These are phyloP conservation scores for Diphasiastrum complanatum DNA, from an alignment of 83 land plant species.

Conservation along the genomic window DNA sequence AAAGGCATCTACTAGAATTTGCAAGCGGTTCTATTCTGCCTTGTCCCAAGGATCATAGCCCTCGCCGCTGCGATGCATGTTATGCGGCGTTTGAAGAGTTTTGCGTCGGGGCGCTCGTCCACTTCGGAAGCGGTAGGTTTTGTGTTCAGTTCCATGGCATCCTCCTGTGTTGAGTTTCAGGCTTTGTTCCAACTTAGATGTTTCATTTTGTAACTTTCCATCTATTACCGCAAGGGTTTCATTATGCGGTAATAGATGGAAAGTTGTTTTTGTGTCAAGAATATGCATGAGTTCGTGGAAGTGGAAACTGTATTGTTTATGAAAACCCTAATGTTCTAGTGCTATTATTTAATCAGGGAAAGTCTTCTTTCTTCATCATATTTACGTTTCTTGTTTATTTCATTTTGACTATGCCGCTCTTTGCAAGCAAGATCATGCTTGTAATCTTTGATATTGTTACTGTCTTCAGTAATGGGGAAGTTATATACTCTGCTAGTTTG, in stretches of 20 bases:
- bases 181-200: neutral
- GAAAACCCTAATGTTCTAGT: too few relatives aligned
- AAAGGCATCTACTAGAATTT: too few relatives aligned
- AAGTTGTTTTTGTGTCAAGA: neutral
- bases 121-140: neutral
- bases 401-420: neutral
- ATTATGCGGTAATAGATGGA: neutral
- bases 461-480: neutral
- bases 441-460: neutral
- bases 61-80: conserved; percentile 17
- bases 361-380: neutral
- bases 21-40: too few relatives aligned
- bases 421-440: neutral
- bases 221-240: neutral
- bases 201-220: neutral
- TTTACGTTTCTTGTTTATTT: neutral
- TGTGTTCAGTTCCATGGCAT: neutral
- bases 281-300: neutral
- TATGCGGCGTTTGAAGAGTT: conserved; percentile 13
- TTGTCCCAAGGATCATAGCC: too few relatives aligned
- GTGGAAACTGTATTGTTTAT: too few relatives aligned
- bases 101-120: conserved; percentile 9
- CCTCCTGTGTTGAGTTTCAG: neutral
- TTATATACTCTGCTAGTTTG: neutral
- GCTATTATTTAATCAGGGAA: neutral